Evolutionary conservation across 768 basidiomycete species (phyloP).

Genomic region (Lenzites betulinus): DNA sequence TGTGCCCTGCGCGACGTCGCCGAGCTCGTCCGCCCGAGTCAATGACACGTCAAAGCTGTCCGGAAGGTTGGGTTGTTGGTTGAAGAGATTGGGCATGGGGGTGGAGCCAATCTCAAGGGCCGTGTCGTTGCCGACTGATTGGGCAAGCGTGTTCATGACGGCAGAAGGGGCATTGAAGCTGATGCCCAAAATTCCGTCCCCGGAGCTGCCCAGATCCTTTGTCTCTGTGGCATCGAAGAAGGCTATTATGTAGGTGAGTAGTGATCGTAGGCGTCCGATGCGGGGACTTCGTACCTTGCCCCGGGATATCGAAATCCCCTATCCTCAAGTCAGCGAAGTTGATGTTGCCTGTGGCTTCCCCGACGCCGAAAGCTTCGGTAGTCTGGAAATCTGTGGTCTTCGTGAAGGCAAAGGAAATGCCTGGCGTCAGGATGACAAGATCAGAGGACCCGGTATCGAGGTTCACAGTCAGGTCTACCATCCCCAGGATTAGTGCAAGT

Average conservation of each 20-base stretch:
- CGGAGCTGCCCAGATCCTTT: slow-evolving; percentile 63
- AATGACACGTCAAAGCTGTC: slow-evolving; percentile 31
- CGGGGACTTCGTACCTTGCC: slow-evolving; percentile 68
- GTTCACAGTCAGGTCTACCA: slow-evolving; percentile 31
- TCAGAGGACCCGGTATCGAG: slow-evolving; percentile 40
- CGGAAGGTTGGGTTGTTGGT: slow-evolving; percentile 24
- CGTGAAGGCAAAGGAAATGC: slow-evolving; percentile 27
- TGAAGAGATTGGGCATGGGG: slow-evolving; percentile 29
- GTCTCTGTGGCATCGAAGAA: slow-evolving; percentile 41
- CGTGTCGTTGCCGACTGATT: slow-evolving; percentile 17
- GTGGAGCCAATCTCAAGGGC: slow-evolving; percentile 17
- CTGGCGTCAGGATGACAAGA: slow-evolving; percentile 30
- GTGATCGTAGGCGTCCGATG: slow-evolving; percentile 36
- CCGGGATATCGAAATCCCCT: slow-evolving; percentile 48
- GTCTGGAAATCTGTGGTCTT: slow-evolving; percentile 34
- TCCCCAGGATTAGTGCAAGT: too few species aligned
- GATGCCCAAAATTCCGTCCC: slow-evolving; percentile 71
- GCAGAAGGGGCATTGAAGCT: slow-evolving; percentile 74
- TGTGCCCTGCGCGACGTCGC: slow-evolving; percentile 26
- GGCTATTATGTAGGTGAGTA: slow-evolving; percentile 42
- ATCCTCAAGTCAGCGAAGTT: slow-evolving; percentile 39
- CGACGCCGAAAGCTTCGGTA: slow-evolving; percentile 41
- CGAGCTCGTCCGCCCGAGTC: slow-evolving; percentile 25
- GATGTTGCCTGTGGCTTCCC: slow-evolving; percentile 39
- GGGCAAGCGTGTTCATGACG: slow-evolving; percentile 46